Conservation (phyloP, 306 rosid genomes). For the Urtica urens region DNA sequence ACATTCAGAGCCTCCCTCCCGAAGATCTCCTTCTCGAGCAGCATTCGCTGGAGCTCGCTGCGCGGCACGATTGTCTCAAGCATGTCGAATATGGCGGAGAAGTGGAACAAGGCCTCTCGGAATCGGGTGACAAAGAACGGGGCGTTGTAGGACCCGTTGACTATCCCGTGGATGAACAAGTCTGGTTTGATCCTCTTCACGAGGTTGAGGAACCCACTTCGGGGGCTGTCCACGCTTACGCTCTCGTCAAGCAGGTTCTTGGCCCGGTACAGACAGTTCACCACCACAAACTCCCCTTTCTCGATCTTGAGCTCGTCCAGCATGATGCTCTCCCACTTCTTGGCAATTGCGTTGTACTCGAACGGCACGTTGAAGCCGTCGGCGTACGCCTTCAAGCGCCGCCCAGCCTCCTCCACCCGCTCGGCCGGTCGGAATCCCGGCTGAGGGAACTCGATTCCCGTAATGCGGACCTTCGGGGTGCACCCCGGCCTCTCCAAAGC, state of each 20-base stretch:
- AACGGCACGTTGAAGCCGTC: slow-evolving; percentile 59
- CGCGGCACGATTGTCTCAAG: slow-evolving; percentile 86
- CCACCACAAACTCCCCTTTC: slow-evolving; percentile 53
- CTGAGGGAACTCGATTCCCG: slow-evolving; percentile 91
- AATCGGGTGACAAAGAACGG: slow-evolving; percentile 93
- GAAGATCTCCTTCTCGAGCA: slow-evolving; percentile 71
- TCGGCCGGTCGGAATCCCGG: slow-evolving; percentile 97
- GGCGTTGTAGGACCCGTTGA: slow-evolving; percentile 81
- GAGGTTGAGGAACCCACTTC: slow-evolving; percentile 53
- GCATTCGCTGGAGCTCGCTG: slow-evolving; percentile 75
- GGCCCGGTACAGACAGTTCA: slow-evolving; percentile 61
- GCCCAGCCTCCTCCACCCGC: slow-evolving; percentile 79
- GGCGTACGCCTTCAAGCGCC: slow-evolving; percentile 72
- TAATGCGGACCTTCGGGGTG: slow-evolving; percentile 74
- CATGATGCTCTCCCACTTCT: slow-evolving; percentile 71
- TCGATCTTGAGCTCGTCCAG: slow-evolving; percentile 82
- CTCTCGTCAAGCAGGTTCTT: slow-evolving; percentile 85
- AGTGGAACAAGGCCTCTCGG: slow-evolving; percentile 86
- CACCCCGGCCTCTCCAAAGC: slow-evolving; percentile 47
- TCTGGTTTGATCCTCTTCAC: slow-evolving; percentile 63
- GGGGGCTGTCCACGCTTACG: slow-evolving; percentile 56
- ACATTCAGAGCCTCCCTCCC: slow-evolving; percentile 91
- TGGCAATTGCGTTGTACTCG: slow-evolving; percentile 75
- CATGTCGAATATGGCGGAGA: slow-evolving; percentile 82
- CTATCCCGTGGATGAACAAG: slow-evolving; percentile 60